phyloP scores from a whole-genome alignment of 257 asterid genomes.

The Apocynum venetum region DNA sequence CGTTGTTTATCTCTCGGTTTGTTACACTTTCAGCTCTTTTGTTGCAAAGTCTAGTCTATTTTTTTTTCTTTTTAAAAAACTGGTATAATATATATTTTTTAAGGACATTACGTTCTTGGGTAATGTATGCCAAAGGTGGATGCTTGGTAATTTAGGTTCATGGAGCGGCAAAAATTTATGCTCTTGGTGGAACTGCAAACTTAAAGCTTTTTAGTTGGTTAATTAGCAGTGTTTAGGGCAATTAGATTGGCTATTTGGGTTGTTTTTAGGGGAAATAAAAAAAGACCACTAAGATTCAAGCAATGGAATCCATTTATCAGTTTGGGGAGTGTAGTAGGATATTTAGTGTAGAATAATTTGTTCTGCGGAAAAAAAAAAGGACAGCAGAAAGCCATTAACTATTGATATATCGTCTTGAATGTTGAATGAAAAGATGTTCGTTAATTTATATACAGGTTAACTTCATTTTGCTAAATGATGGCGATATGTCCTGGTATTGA shows the following conservation, averaged over 20 bases:
- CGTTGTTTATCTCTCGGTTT: slow-evolving; percentile 63
- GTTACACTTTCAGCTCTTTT: slow-evolving; percentile 16
- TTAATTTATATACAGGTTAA: not conserved
- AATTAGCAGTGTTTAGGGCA: too few species aligned
- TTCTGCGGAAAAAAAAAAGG: not conserved
- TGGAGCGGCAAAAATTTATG: not conserved
- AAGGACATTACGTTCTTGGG: not conserved
- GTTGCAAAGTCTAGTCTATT: not conserved
- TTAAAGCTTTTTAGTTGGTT: not conserved
- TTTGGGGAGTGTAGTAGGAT: not conserved
- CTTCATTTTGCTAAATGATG: not conserved
- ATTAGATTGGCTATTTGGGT: not conserved
- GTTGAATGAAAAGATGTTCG: not conserved
- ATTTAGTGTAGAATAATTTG: not conserved
- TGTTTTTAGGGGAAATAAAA: not conserved
- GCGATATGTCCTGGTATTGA: not conserved
- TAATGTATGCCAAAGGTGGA: not conserved
- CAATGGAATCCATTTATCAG: not conserved
- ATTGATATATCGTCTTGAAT: not conserved
- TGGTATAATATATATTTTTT: not conserved
- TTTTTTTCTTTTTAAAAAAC: too few species aligned
- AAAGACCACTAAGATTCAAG: not conserved
- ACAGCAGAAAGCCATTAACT: not conserved
- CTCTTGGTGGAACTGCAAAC: not conserved
- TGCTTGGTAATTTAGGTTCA: not conserved